Conservation (phyloP, 1,284 basidiomycete genomes). For the Golubevia pallescens region DNA sequence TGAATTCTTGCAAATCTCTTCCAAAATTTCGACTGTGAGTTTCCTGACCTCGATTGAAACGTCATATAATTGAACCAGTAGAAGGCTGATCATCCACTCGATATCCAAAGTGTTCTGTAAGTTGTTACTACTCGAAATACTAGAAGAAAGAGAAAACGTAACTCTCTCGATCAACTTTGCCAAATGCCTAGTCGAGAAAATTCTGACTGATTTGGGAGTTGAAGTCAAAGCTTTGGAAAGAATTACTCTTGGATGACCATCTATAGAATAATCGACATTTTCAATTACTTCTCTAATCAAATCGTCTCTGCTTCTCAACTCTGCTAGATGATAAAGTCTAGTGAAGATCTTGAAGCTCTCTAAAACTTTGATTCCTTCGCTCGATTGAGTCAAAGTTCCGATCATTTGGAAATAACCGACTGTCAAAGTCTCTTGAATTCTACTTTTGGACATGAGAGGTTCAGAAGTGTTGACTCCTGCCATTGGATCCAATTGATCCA, state of each 20-base stretch:
- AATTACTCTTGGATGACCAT: constrained; percentile 88
- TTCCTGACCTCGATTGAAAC: constrained; percentile 86
- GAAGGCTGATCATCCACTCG: constrained; percentile 67
- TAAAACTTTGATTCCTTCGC: constrained; percentile 89
- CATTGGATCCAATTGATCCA: constrained; percentile 82
- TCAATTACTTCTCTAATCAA: constrained; percentile 88
- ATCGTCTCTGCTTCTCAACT: constrained; percentile 87
- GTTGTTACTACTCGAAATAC: constrained; percentile 14
- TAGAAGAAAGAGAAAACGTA: constrained; percentile 12
- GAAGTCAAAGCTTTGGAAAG: constrained; percentile 86
- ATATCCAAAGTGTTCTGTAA: no score
- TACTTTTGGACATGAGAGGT: constrained; percentile 82
- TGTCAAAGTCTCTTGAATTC: constrained; percentile 82
- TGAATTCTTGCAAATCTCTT: constrained; percentile 81
- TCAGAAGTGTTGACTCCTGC: constrained; percentile 57
- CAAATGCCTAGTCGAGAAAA: constrained; percentile 86
- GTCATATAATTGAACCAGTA: constrained; percentile 95
- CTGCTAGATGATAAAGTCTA: constrained; percentile 89
- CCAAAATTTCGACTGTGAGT: constrained; percentile 83
- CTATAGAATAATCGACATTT: constrained; percentile 85
- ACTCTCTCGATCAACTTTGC: constrained; percentile 68
- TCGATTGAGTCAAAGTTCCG: constrained; percentile 82
- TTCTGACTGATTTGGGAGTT: constrained; percentile 66
- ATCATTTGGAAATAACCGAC: constrained; percentile 96
- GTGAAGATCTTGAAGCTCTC: constrained; percentile 93